Evolutionary conservation across 106 monocot species (phyloP), one percentile per base, ranked within the genome.

Genomic region (Dendrobium officinale): DNA sequence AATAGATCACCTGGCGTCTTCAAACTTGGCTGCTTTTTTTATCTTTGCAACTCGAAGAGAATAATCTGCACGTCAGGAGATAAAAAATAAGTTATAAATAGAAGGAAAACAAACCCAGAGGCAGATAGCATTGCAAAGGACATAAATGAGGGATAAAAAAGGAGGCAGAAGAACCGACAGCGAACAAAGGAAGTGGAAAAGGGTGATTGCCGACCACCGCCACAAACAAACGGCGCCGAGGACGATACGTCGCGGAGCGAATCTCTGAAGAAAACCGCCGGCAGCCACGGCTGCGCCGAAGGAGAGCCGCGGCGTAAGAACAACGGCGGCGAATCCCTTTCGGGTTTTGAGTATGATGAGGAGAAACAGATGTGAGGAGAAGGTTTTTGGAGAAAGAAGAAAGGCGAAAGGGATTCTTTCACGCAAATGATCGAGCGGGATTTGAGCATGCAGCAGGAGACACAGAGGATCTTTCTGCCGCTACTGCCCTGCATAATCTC

Each of bases 31-130:
- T 13, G 76, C 48, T 49, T 76, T 22, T 24, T 76, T 76, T 26
- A 76, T 27, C 48, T 76, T 76, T 15, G 42, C 76, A 76, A 76
- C 42, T 76, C 76, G 76, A 76, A 76, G 76, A 24, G 76, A 76
- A 76, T 76, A 76, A 76, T 76, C 76, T 76, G 48, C 26, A 49
- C 45, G 10, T 2, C 76, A 27, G 20, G 19, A 42, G 20, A 76
- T 22, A 47, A 49, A 47, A 47, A 37, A 6, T 27, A 22, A 11
- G 76, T 76, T 27, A 42, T 19, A 74, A 20, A 19, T 26, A 8
- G 42, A 24, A 13, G 24, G 76, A 76, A 44, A 18, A 20, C 41
- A 43, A 44, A 44, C 31, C n/a, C 43, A 75, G 7, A 18, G 16
- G 43, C 74, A 76, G 48, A 76, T 20, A 76, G 10, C 11, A 8